Conservation (phyloP, 2,329 filamentous ascomycete species). For the Sphaerulina populicola region DNA sequence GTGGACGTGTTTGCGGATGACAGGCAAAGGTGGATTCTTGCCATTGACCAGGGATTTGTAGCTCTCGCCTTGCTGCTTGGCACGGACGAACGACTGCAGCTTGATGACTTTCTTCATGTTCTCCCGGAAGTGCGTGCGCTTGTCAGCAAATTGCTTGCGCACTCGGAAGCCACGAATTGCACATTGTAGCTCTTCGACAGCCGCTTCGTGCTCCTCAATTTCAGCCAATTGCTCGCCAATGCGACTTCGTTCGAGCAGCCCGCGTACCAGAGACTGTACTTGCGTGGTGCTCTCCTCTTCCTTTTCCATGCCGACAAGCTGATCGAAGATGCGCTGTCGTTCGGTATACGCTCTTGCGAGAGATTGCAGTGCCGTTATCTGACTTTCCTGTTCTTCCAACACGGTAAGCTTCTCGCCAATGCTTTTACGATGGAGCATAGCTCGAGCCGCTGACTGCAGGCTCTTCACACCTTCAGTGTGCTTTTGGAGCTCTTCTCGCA, state of each 20-base stretch:
- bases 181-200: conserved; percentile 65
- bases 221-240: conserved; percentile 67
- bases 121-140: conserved; percentile 79
- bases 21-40: conserved; percentile 92
- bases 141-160: conserved; percentile 68
- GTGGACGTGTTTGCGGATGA: conserved; percentile 96
- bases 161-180: conserved; percentile 65
- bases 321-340: conserved; percentile 51
- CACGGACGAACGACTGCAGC: conserved; percentile 92
- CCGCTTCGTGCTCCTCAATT: conserved; percentile 75
- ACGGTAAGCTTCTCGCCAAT: conserved; percentile 41
- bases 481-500: conserved; percentile 34
- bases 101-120: conserved; percentile 99
- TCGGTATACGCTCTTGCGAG: conserved; percentile 57
- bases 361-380: conserved; percentile 58
- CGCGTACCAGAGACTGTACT: conserved; percentile 68
- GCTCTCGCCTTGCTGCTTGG: conserved; percentile 90
- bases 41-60: conserved; percentile 95
- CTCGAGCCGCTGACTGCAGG: conserved; percentile 48
- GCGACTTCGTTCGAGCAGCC: conserved; percentile 66
- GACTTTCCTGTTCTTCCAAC: conserved; percentile 50
- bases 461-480: conserved; percentile 40
- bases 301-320: conserved; percentile 62
- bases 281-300: conserved; percentile 58
- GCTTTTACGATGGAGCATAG: conserved; percentile 39